Conservation (phyloP, 192 early-diverging fungal genomes). For the Coemansia sp. region DNA sequence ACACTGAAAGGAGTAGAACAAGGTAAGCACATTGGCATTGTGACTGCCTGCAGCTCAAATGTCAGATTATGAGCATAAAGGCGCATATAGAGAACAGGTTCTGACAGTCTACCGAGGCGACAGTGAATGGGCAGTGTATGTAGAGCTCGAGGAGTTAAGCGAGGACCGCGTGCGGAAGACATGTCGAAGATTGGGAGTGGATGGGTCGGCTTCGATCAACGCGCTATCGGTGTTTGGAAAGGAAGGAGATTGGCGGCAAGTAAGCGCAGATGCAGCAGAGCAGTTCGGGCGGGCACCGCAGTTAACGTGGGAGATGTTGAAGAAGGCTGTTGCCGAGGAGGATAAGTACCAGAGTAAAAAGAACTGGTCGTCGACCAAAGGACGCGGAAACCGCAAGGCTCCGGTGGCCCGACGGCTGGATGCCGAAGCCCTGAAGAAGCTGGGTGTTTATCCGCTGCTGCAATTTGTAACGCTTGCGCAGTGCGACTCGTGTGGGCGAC, state of each 20-base stretch:
- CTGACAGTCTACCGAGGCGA: background rate
- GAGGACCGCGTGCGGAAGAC: slow-evolving; percentile 22
- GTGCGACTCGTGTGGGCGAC: slow-evolving; percentile 47
- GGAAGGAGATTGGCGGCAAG: slow-evolving; percentile 26
- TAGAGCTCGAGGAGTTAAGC: slow-evolving; percentile 41
- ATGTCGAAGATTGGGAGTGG: slow-evolving; percentile 15
- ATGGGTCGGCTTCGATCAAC: slow-evolving; percentile 21
- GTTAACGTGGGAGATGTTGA: slow-evolving; percentile 52
- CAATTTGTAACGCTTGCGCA: slow-evolving; percentile 44
- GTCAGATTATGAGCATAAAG: background rate
- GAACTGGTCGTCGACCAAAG: slow-evolving; percentile 57
- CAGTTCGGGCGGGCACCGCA: slow-evolving; percentile 21
- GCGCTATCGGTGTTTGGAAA: slow-evolving; percentile 31
- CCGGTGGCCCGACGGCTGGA: slow-evolving; percentile 54
- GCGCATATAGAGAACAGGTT: background rate
- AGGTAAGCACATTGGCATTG: slow-evolving; percentile 20
- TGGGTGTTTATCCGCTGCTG: slow-evolving; percentile 46
- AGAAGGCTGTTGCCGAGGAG: slow-evolving; percentile 54
- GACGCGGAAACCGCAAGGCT: slow-evolving; percentile 53
- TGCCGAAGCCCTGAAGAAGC: slow-evolving; percentile 45
- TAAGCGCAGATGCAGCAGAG: slow-evolving; percentile 3
- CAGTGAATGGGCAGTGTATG: background rate
- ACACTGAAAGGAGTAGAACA: slow-evolving; percentile 33
- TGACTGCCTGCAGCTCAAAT: background rate
- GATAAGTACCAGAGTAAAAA: slow-evolving; percentile 60